phyloP scores from a whole-genome alignment of 176 grass and related monocot genomes.

The Oryza glaberrima region DNA sequence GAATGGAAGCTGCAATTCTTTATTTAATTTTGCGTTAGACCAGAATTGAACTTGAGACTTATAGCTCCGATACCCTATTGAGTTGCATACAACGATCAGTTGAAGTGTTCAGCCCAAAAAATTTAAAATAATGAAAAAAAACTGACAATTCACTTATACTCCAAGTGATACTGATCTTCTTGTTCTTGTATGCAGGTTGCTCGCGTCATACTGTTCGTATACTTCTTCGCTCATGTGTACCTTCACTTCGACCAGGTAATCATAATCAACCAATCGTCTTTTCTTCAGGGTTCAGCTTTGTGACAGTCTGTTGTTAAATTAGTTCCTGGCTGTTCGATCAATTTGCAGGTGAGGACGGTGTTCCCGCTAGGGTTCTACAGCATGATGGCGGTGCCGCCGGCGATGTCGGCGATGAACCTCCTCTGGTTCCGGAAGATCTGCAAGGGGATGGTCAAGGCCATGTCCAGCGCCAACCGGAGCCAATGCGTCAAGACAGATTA shows the following conservation, averaged over 20 bases:
- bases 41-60: too few species aligned
- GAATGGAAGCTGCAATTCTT: too few species aligned
- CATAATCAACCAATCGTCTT: neutral
- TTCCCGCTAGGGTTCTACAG: conserved; percentile 72
- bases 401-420: conserved; percentile 65
- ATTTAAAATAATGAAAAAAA: too few species aligned
- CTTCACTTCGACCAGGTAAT: conserved; percentile 73
- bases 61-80: too few species aligned
- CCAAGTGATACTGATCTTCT: neutral
- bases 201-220: conserved; percentile 62
- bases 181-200: conserved; percentile 51
- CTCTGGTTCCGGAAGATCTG: conserved; percentile 81
- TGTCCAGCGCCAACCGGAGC: conserved; percentile 40
- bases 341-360: conserved; percentile 60
- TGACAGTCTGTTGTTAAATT: neutral
- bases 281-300: neutral
- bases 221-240: conserved; percentile 71
- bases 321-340: neutral
- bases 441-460: conserved; percentile 70
- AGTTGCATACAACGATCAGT: too few species aligned
- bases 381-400: conserved; percentile 43
- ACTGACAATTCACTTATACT: too few species aligned
- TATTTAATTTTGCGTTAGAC: too few species aligned
- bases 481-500: conserved; percentile 26
- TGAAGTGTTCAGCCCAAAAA: too few species aligned